Percentiles rank a stretch among this genome's conserved stretches.
Conservation (phyloP, 306 rosid genomes). For the Pueraria montana region DNA sequence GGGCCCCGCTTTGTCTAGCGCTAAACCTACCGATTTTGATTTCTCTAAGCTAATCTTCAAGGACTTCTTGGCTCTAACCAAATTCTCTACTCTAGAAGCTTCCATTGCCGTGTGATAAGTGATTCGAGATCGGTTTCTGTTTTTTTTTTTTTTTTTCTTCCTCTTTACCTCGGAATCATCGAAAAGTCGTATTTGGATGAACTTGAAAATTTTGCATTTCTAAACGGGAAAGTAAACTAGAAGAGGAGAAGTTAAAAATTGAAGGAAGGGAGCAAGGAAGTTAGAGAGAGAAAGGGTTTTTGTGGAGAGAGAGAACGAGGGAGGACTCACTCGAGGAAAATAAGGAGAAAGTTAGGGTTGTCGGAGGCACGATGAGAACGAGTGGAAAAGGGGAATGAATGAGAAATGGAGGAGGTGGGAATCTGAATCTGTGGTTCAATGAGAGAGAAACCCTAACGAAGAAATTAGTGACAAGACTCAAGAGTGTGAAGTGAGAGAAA, state of each 20-base stretch:
- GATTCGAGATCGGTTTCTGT: slow-evolving; percentile 16
- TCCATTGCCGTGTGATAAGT: slow-evolving; percentile 60
- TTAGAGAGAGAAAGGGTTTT: background rate
- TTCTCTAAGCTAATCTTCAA: slow-evolving; percentile 87
- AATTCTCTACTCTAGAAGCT: slow-evolving; percentile 63
- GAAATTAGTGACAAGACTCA: background rate
- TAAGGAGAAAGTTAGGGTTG: background rate
- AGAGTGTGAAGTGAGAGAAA: slow-evolving; percentile 35
- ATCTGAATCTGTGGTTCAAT: slow-evolving; percentile 64
- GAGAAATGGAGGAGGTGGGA: slow-evolving; percentile 46
- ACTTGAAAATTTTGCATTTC: slow-evolving; percentile 20
- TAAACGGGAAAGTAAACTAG: background rate
- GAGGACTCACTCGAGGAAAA: slow-evolving; percentile 54
- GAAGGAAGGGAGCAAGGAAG: background rate
- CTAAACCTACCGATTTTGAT: slow-evolving; percentile 75
- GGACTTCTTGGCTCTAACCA: slow-evolving; percentile 76
- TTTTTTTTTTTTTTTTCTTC: background rate
- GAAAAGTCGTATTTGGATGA: slow-evolving; percentile 50
- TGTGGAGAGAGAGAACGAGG: background rate
- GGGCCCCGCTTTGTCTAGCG: slow-evolving; percentile 83
- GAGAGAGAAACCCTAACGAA: slow-evolving; percentile 56
- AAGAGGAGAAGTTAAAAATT: background rate
- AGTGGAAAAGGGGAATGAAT: slow-evolving; percentile 36
- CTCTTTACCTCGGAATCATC: slow-evolving; percentile 61
- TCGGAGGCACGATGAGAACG: slow-evolving; percentile 29